Conservation (phyloP, 495 filamentous ascomycete species). For the Aspergillus ostianus region DNA sequence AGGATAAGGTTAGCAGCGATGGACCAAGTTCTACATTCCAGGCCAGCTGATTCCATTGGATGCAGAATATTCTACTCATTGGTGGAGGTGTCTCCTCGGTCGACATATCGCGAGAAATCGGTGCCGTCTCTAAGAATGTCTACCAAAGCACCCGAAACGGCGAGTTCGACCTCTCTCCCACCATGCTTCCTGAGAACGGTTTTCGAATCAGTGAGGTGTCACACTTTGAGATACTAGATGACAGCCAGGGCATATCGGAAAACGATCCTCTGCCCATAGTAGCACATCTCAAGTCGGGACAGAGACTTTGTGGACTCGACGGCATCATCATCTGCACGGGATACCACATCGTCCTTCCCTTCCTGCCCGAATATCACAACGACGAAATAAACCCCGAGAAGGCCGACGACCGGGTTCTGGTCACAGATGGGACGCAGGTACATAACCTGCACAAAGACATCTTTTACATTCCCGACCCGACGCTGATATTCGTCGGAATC, state of each 20-base stretch:
- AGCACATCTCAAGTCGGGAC: constrained; percentile 39
- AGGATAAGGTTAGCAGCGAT: constrained; percentile 31
- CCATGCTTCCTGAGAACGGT: constrained; percentile 46
- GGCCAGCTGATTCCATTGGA: neutral
- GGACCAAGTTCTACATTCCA: neutral
- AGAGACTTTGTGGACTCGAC: constrained; percentile 51
- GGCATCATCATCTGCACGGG: constrained; percentile 61
- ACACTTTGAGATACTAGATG: constrained; percentile 24
- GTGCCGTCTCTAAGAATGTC: constrained; percentile 44
- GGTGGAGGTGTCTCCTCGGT: constrained; percentile 60
- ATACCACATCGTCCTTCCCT: constrained; percentile 61
- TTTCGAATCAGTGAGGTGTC: constrained; percentile 51
- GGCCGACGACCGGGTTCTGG: constrained; percentile 49
- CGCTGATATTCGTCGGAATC: constrained; percentile 59
- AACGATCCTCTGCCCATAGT: constrained; percentile 36
- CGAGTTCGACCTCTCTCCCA: constrained; percentile 52
- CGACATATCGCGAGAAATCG: constrained; percentile 59
- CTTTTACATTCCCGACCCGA: constrained; percentile 65
- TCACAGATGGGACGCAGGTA: constrained; percentile 63
- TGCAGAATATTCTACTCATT: constrained; percentile 56
- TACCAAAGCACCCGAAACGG: constrained; percentile 61
- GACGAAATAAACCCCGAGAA: constrained; percentile 25
- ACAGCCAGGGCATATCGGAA: constrained; percentile 28
- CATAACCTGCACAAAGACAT: constrained; percentile 68
- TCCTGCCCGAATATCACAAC: constrained; percentile 49